These are phyloP conservation scores for Cryptococcus depauperatus DNA, from an alignment of 1,284 basidiomycete genomes.

Conservation along the genomic window DNA sequence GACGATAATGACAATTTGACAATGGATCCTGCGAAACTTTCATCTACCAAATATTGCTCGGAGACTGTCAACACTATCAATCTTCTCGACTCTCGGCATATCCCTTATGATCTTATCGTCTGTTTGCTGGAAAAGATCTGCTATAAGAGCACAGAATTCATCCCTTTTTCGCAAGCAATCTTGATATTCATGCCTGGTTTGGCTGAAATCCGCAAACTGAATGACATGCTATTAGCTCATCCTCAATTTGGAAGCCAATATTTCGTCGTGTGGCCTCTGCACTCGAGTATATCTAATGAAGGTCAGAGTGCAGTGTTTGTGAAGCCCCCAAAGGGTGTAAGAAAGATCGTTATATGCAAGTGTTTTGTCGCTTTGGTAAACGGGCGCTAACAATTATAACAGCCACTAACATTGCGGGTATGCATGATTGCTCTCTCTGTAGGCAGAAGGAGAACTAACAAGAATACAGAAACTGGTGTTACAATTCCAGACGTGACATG, in stretches of 20 bases:
- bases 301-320: conserved; percentile 87
- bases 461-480: conserved; percentile 75
- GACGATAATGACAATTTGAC: conserved; percentile 38
- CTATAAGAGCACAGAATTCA: conserved; percentile 51
- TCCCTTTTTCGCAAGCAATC: conserved; percentile 65
- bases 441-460: background rate
- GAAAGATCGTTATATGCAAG: conserved; percentile 82
- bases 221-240: conserved; percentile 74
- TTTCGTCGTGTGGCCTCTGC: conserved; percentile 83
- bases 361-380: conserved; percentile 1
- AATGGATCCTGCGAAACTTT: conserved; percentile 37
- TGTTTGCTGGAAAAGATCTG: conserved; percentile 82
- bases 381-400: background rate
- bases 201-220: conserved; percentile 78
- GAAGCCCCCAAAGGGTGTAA: conserved; percentile 64
- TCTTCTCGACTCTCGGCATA: conserved; percentile 76
- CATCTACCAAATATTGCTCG: conserved; percentile 52
- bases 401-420: conserved; percentile 54
- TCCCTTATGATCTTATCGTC: conserved; percentile 84
- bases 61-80: conserved; percentile 74
- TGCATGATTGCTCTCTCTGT: too few species aligned
- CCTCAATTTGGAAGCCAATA: conserved; percentile 58
- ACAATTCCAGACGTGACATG: conserved; percentile 98
- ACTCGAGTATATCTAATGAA: conserved; percentile 85
- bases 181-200: conserved; percentile 93